Evolutionary conservation across 768 basidiomycete species (phyloP), one percentile per base, ranked within the genome.

Genomic region (Solioccasus polychromus): DNA sequence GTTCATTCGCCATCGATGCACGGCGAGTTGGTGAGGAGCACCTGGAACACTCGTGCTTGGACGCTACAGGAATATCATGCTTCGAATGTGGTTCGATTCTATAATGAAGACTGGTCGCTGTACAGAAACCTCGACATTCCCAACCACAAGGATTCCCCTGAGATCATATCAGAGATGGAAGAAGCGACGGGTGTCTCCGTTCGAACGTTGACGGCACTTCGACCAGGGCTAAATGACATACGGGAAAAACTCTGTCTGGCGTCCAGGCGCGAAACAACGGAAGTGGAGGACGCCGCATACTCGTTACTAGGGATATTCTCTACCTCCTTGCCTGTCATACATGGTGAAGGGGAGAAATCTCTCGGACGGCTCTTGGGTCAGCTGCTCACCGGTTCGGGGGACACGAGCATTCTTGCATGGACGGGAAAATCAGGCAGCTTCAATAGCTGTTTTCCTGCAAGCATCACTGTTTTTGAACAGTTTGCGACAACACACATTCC

Each of bases 11-110:
- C n/a, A 1, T 48, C 50, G 2, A 8, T 17, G 7, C 28, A 18
- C 5, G 42, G 43, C 1, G 48, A 28, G 15, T 36, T 52, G 5
- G 3, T 9, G 12, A 29, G 5, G 22, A 44, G 50, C 14, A 14
- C 34, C 4, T 52, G 45, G 52, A 38, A 42, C n/a, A 42, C 37
- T 7, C 29, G 44, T 0, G 41, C 5, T 1, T 44, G 39, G 41
- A 43, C 48, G 8, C 15, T 52, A 2, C 50, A 54, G n/a, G 53
- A 54, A 38, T 54, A 55, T 14, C 43, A 47, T 3, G 52, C 52
- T 0, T 42, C 54, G 18, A 47, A 35, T 8, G 43, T 35, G 2
- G 36, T 55, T n/a, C 36, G 30, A 5, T 51, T 55, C 34, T 55
- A 55, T 24, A 41, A 37, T 1, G 35, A 50, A 8, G 46, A 52